Evolutionary conservation across 2,329 filamentous ascomycete genomes (phyloP), one percentile per base, ranked within the genome.

Genomic region (Calonectria multiphialidica): DNA sequence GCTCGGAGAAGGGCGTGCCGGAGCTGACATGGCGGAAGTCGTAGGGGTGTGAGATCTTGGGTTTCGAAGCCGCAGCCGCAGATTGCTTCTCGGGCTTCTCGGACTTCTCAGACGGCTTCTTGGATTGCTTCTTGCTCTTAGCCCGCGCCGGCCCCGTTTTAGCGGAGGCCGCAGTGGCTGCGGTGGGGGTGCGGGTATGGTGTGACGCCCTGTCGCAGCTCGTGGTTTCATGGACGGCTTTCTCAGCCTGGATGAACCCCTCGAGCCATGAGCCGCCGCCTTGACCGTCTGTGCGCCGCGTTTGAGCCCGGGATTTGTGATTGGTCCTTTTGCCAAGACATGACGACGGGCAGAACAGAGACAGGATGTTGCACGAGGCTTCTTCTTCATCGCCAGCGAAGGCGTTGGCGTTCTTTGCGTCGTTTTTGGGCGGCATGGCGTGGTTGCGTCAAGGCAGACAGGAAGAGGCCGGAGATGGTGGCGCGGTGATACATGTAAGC

Each of bases 221-320:
- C 33, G 53, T n/a, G 21, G 53, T 59, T 59, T 59, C 53, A 59
- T 25, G 13, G 9, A 16, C 3, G 21, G n/a, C 15, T n/a, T 57
- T 37, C 12, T 16, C 33, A n/a, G 33, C 53, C n/a, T 37, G 21
- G 53, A 40, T 8, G 53, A 59, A 40, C n/a, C 33, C 53, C 53
- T 59, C 35, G 35, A 33, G 12, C 53, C 53, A 59, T 9, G n/a
- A 23, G 44, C 37, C 35, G 35, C 37, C 53, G 53, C 53, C 53
- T 25, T 59, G 53, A 59, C 53, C 53, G 53, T 59, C 53, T 59
- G 53, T 59, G 53, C 53, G n/a, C 15, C 30, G 33, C n/a, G 25
- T 33, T 9, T 10, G 53, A 37, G 53, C n/a, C 21, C 2, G 18
- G 4, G 53, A 40, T 59, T 59, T 40, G 15, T 59, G 35, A 40